Percentiles rank a stretch among this genome's conserved stretches.
Conservation (phyloP, 257 asterid species). For the Plantago major region DNA sequence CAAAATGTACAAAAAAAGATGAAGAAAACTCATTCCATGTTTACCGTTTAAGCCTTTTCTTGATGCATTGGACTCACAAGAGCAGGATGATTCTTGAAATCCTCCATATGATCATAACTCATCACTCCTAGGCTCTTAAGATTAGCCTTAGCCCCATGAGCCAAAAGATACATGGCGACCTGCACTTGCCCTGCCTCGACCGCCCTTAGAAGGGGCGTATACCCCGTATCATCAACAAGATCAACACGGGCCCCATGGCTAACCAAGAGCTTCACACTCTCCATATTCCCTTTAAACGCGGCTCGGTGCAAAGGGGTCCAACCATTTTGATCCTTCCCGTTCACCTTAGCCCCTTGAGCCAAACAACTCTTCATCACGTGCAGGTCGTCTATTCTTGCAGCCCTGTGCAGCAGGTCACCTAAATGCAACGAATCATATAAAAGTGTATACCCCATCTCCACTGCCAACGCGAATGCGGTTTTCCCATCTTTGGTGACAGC, state of each 20-base stretch:
- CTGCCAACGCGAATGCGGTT: slow-evolving; percentile 52
- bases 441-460: slow-evolving; percentile 36
- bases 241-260: slow-evolving; percentile 61
- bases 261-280: slow-evolving; percentile 47
- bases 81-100: slow-evolving; percentile 34
- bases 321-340: slow-evolving; percentile 67
- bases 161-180: slow-evolving; percentile 53
- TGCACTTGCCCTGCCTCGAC: slow-evolving; percentile 53
- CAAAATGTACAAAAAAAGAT: background rate
- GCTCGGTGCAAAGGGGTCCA: slow-evolving; percentile 82
- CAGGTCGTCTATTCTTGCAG: slow-evolving; percentile 45
- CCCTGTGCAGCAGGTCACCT: slow-evolving; percentile 47
- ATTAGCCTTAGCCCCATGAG: slow-evolving; percentile 62
- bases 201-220: slow-evolving; percentile 62
- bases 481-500: slow-evolving; percentile 45
- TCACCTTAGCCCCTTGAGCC: slow-evolving; percentile 50
- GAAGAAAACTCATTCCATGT: background rate
- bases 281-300: slow-evolving; percentile 57
- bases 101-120: slow-evolving; percentile 23
- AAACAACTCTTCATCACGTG: slow-evolving; percentile 41
- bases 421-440: slow-evolving; percentile 41
- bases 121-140: slow-evolving; percentile 42
- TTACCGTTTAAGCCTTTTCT: background rate
- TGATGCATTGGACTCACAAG: slow-evolving; percentile 18
- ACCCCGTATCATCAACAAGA: slow-evolving; percentile 45